A percentile compares a stretch with the other conserved stretches of the same genome.
Evolutionary conservation across 2,329 filamentous ascomycete species (phyloP).

Genomic region (Alternaria incomplexa): DNA sequence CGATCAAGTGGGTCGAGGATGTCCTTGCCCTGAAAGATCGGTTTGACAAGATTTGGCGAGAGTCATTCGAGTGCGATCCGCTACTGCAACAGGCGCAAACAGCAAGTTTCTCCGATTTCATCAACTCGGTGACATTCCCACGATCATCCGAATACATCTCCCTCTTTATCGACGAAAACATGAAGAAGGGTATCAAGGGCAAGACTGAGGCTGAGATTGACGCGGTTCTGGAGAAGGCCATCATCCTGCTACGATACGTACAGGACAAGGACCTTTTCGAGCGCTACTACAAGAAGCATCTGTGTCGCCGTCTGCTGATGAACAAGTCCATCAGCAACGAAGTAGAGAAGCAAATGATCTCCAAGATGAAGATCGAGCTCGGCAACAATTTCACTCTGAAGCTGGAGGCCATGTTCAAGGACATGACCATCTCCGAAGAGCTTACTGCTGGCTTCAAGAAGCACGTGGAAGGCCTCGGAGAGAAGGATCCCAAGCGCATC

Average conservation of each 20-base stretch:
- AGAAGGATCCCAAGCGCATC: constrained; percentile 66
- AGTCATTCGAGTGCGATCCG: constrained; percentile 77
- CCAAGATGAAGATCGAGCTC: constrained; percentile 94
- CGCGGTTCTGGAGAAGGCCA: constrained; percentile 83
- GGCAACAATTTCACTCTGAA: constrained; percentile 93
- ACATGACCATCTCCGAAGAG: constrained; percentile 87
- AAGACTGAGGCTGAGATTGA: constrained; percentile 92
- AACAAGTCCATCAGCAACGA: constrained; percentile 90
- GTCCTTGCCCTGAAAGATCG: constrained; percentile 85
- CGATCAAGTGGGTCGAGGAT: constrained; percentile 94
- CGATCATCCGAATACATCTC: constrained; percentile 92
- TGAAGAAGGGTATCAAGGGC: constrained; percentile 91
- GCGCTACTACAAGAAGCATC: constrained; percentile 96
- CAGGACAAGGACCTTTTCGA: constrained; percentile 95
- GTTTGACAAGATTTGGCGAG: constrained; percentile 79
- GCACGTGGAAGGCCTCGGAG: constrained; percentile 66
- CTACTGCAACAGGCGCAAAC: constrained; percentile 81
- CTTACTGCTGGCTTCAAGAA: constrained; percentile 78
- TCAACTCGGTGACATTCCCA: constrained; percentile 74
- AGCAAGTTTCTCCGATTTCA: constrained; percentile 88
- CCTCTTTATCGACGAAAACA: constrained; percentile 93
- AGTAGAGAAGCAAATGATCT: constrained; percentile 93
- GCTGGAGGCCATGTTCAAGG: constrained; percentile 97
- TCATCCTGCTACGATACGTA: constrained; percentile 84
- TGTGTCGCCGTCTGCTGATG: constrained; percentile 84